A percentile compares a stretch with the other conserved stretches of the same genome.
These are phyloP conservation scores for Rhizopogon vesiculosus DNA, from an alignment of 768 basidiomycete genomes.

Conservation along the genomic window DNA sequence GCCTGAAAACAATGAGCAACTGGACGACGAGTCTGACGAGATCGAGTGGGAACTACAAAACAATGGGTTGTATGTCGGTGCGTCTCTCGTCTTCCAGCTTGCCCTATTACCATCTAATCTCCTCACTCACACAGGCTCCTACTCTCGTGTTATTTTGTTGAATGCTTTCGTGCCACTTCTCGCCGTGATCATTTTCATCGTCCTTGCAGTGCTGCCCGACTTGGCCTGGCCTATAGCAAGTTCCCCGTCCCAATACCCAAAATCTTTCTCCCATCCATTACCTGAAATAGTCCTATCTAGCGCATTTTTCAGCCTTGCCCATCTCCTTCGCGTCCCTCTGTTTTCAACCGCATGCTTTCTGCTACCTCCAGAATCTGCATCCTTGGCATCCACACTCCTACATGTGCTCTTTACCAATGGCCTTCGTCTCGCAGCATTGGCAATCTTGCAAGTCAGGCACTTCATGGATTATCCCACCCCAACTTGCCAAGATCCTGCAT, in stretches of 20 bases:
- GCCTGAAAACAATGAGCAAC: slow-evolving; percentile 10
- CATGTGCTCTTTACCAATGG: slow-evolving; percentile 49
- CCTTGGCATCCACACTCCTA: slow-evolving; percentile 34
- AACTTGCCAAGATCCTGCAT: slow-evolving; percentile 53
- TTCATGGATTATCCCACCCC: slow-evolving; percentile 37
- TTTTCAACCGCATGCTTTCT: slow-evolving; percentile 30
- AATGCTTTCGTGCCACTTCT: slow-evolving; percentile 60
- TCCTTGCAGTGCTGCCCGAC: slow-evolving; percentile 46
- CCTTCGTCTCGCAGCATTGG: slow-evolving; percentile 51
- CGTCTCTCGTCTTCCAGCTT: slow-evolving; percentile 9
- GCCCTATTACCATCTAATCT: neutral
- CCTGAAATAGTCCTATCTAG: slow-evolving; percentile 60
- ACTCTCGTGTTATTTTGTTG: slow-evolving; percentile 45
- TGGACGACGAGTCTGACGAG: slow-evolving; percentile 35
- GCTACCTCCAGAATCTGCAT: slow-evolving; percentile 21
- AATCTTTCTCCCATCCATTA: slow-evolving; percentile 55
- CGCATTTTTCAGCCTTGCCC: slow-evolving; percentile 41
- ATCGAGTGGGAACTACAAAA: slow-evolving; percentile 43
- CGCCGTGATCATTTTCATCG: slow-evolving; percentile 41
- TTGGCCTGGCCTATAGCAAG: slow-evolving; percentile 40
- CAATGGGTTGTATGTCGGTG: slow-evolving; percentile 47
- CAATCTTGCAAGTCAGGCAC: slow-evolving; percentile 47
- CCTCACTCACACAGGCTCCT: slow-evolving; percentile 47
- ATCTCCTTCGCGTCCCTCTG: slow-evolving; percentile 27
- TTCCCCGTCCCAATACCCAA: slow-evolving; percentile 36